Percentiles rank a stretch among this genome's conserved stretches.
Evolutionary conservation across 1,284 basidiomycete genomes (phyloP).

Genomic region (Cronartium ribicola): DNA sequence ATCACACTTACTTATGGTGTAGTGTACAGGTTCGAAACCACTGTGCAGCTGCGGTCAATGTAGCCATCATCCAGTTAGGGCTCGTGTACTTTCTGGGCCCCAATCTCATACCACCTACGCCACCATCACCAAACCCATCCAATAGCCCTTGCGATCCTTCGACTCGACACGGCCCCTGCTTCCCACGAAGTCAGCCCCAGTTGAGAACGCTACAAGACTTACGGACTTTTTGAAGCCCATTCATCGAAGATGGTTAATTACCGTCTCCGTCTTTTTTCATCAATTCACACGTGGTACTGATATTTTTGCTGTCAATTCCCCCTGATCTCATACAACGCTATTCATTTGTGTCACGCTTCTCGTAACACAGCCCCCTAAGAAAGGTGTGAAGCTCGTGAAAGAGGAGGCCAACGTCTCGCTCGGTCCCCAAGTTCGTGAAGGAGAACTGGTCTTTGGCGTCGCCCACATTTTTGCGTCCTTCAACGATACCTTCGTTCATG

Average conservation of each 20-base stretch:
- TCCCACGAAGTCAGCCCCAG: slow-evolving; percentile 42
- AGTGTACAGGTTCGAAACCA: too few relatives aligned
- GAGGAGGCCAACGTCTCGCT: slow-evolving; percentile 78
- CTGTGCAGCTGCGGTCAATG: too few relatives aligned
- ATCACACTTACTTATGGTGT: too few relatives aligned
- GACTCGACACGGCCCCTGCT: slow-evolving; percentile 42
- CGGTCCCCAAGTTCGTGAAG: slow-evolving; percentile 89
- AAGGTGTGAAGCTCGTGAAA: slow-evolving; percentile 56
- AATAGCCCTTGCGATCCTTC: too few relatives aligned
- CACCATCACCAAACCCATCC: too few relatives aligned
- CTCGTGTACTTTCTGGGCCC: too few relatives aligned
- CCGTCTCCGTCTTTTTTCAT: background rate
- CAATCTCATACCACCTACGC: too few relatives aligned
- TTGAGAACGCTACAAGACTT: slow-evolving; percentile 22
- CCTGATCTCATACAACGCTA: background rate
- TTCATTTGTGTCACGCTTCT: background rate
- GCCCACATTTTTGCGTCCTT: slow-evolving; percentile 92
- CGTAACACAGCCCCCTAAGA: slow-evolving; percentile 26
- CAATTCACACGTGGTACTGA: background rate
- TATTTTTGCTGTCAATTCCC: slow-evolving; percentile 5
- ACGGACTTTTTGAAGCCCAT: too few relatives aligned
- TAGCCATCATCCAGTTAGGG: too few relatives aligned
- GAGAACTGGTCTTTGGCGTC: slow-evolving; percentile 83
- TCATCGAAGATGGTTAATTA: background rate
- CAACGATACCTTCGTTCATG: slow-evolving; percentile 99